A percentile compares a stretch with the other conserved stretches of the same genome.
phyloP scores from a whole-genome alignment of 441 rosid species.

The Capsella rubella region DNA sequence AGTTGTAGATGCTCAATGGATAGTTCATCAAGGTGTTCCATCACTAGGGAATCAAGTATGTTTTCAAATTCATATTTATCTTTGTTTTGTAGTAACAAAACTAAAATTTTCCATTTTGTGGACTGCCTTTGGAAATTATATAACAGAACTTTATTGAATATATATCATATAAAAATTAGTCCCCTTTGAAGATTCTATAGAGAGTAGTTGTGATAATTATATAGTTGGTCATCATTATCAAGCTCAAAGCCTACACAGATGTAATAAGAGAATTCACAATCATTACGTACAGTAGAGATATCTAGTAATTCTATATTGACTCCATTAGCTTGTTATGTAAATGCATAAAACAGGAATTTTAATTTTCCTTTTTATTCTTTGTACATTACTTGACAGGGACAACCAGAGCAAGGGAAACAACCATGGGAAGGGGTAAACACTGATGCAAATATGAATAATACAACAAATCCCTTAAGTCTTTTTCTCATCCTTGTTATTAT shows the following conservation, averaged over 20 bases:
- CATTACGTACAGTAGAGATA: neutral
- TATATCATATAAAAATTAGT: neutral
- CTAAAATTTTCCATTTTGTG: neutral
- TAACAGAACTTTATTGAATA: neutral
- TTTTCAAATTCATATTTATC: conserved; percentile 5
- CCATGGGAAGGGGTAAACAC: conserved; percentile 92
- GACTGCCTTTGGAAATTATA: neutral
- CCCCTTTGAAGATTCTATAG: neutral
- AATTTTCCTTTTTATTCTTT: conserved; percentile 20
- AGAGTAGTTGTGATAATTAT: neutral
- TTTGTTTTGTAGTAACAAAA: neutral
- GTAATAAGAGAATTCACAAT: neutral
- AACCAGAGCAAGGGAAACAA: conserved; percentile 60
- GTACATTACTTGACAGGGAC: conserved; percentile 55
- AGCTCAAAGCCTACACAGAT: neutral
- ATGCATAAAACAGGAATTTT: conserved; percentile 4
- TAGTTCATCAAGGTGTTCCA: conserved; percentile 87
- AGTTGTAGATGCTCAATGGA: conserved; percentile 96
- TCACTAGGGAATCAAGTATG: conserved; percentile 93
- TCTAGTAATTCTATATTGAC: neutral
- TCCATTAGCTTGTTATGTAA: neutral
- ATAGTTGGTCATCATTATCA: neutral
- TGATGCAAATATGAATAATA: neutral
- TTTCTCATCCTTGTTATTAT: neutral
- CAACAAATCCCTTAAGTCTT: neutral